phyloP scores from a whole-genome alignment of 208 protist species.

The Leishmania arabica region DNA sequence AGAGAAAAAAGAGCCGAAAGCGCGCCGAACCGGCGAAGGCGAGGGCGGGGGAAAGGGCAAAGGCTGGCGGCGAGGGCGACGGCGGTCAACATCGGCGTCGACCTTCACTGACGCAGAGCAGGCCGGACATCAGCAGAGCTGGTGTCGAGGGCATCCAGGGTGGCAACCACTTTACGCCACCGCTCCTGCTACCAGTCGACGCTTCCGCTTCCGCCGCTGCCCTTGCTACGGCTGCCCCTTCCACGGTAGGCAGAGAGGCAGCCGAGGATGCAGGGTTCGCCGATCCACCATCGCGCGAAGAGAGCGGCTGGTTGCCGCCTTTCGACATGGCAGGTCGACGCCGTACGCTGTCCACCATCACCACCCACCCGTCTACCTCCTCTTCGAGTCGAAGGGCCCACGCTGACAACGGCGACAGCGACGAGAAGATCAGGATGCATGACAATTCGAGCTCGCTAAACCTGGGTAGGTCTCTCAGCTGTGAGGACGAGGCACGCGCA shows the following conservation, averaged over 20 bases:
- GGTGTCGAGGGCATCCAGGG: background rate
- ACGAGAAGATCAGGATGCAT: background rate
- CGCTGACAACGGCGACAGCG: background rate
- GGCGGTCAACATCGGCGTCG: background rate
- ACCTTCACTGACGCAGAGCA: background rate
- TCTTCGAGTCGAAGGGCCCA: background rate
- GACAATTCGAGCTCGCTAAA: background rate
- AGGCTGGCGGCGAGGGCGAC: background rate
- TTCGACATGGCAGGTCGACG: background rate
- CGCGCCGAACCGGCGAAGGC: background rate
- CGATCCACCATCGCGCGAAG: background rate
- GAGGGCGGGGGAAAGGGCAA: background rate
- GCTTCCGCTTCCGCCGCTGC: background rate
- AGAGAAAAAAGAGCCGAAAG: background rate
- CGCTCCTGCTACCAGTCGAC: background rate
- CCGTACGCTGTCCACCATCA: constrained; percentile 10
- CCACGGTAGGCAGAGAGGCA: background rate
- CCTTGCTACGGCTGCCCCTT: background rate
- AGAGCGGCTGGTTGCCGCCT: constrained; percentile 5
- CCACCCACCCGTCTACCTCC: constrained; percentile 14
- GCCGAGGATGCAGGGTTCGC: background rate
- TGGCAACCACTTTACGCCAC: background rate
- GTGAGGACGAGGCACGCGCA: background rate
- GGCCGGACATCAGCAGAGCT: background rate
- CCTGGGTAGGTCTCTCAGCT: background rate